Conservation (phyloP, 225 moss, liverwort and hornwort genomes). For the Neckera pumila region DNA sequence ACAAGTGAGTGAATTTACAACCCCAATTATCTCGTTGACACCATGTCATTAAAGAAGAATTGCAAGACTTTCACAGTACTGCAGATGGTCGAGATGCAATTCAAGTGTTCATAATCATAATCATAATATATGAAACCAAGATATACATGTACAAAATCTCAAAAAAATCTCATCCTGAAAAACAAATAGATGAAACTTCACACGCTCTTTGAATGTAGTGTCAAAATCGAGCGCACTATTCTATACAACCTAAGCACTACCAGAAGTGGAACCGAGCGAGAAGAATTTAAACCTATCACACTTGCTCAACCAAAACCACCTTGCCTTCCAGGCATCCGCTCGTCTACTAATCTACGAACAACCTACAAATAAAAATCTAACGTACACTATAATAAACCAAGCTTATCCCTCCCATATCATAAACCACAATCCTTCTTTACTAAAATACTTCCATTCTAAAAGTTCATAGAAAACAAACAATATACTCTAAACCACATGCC, state of each 20-base stretch:
- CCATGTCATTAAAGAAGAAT: not conserved
- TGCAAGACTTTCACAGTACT: not conserved
- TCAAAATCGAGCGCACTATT: conserved; percentile 8
- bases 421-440: not conserved
- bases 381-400: not conserved
- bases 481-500: not conserved
- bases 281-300: not conserved
- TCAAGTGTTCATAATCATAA: not conserved
- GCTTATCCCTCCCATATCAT: not conserved
- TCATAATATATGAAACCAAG: not conserved
- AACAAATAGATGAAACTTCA: not conserved
- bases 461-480: not conserved
- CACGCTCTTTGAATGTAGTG: not conserved
- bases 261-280: not conserved
- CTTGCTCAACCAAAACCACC: not conserved
- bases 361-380: not conserved
- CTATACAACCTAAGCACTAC: not conserved
- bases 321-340: not conserved
- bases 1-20: not conserved
- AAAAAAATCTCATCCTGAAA: not conserved
- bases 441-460: not conserved
- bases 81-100: not conserved
- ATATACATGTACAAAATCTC: not conserved
- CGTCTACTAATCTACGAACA: not conserved
- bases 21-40: not conserved